Evolutionary conservation across 176 grass and related monocot genomes (phyloP).

Genomic region (Bromus sterilis): DNA sequence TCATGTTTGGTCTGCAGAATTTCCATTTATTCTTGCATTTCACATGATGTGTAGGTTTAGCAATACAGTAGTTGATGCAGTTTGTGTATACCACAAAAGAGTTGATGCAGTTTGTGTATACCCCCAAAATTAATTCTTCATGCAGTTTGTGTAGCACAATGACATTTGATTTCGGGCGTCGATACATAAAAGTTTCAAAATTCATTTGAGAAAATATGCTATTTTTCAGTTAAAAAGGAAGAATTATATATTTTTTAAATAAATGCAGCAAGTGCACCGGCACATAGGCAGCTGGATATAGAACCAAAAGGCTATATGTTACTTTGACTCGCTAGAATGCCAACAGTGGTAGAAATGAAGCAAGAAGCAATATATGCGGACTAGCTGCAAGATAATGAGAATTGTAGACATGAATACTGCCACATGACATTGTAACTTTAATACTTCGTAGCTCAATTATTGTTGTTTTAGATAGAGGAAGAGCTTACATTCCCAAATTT

Average conservation of each 20-base stretch:
- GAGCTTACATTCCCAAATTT: background rate
- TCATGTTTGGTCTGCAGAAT: background rate
- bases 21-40: background rate
- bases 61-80: background rate
- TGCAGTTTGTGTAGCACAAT: background rate
- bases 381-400: conserved; percentile 62
- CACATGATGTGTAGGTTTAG: background rate
- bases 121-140: background rate
- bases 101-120: background rate
- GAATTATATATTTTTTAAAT: background rate
- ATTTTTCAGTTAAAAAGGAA: background rate
- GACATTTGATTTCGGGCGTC: background rate
- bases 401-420: no score
- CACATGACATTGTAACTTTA: background rate
- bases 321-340: conserved; percentile 68
- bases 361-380: conserved; percentile 87
- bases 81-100: background rate
- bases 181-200: conserved; percentile 1
- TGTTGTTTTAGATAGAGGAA: background rate
- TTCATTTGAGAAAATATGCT: conserved; percentile 1
- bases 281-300: conserved; percentile 2
- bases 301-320: background rate
- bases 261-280: background rate
- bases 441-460: background rate
- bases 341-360: conserved; percentile 73